phyloP scores from a whole-genome alignment of 495 filamentous ascomycete species.

The Amphirosellinia nigrospora region DNA sequence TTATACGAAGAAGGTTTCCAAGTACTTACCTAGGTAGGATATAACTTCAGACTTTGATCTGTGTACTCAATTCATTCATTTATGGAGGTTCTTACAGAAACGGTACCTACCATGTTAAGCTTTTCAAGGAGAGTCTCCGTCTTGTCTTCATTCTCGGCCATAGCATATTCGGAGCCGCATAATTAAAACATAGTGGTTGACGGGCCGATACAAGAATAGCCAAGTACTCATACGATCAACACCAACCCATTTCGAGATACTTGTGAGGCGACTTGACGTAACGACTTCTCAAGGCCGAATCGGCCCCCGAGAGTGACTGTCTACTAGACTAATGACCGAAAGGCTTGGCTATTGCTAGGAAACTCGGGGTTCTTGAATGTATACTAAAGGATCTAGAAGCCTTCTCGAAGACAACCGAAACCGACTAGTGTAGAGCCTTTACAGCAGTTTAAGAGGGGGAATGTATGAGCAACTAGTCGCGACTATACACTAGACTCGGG shows the following conservation, averaged over 20 bases:
- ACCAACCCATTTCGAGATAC: neutral
- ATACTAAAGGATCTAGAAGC: constrained; percentile 8
- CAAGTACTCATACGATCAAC: neutral
- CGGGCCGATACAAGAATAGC: neutral
- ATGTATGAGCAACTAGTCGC: neutral
- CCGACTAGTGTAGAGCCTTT: neutral
- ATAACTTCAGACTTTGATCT: neutral
- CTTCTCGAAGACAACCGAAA: constrained; percentile 1
- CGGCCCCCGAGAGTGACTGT: neutral
- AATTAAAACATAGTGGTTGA: neutral
- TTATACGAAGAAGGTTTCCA: constrained; percentile 5
- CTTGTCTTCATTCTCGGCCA: too few species aligned
- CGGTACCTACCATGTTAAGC: neutral
- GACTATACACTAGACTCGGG: constrained; percentile 11
- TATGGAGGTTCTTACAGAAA: neutral
- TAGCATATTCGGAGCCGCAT: neutral
- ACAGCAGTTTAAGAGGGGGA: neutral
- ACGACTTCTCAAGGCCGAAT: constrained; percentile 9
- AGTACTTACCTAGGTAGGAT: neutral
- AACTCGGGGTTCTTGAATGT: neutral
- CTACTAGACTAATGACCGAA: neutral
- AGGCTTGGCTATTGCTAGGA: neutral
- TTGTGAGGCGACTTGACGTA: neutral
- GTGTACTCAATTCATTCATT: neutral
- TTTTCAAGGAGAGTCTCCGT: neutral